Base-by-base conservation (phyloP, 371 early-diverging fungal genomes). In the Cokeromyces recurvatus region DNA sequence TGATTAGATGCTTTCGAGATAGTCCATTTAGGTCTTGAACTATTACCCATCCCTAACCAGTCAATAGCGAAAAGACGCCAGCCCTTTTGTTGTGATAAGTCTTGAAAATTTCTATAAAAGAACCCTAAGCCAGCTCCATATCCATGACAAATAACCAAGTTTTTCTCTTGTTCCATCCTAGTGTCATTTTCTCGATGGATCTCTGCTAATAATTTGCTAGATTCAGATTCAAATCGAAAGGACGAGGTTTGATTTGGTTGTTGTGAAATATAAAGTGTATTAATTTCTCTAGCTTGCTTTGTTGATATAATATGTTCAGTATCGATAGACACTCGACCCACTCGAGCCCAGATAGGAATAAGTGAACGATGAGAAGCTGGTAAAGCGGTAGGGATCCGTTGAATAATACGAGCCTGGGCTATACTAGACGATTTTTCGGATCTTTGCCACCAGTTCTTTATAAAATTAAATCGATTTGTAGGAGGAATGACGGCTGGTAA, bases 71-170 rank as follows among this genome's bases (percentile, higher is more conserved):
- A 91, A 14, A 92, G 51, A 37, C 85, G 78, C 59, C 81, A 86
- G 8, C 82, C 84, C 12, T 77, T 76, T 20, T 83, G 65, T 48
- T 81, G 71, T 37, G 79, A 75, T 17, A 96, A 64, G 37, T 72
- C 75, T 44, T 75, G 73, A 61, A 77, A 90, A 63, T 92, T 94
- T 52, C 87, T 68, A 66, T 84, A 94, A 64, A 86, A 96, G 61
- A 90, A 91, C 0, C 91, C 97, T 10, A 96, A 64, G 11, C 71
- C 97, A 14, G 89, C 89, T 19, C 95, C 95, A 60, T 85, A 96
- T 9, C 97, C 97, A 64, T 96, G 97, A 46, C 86, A 81, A 41
- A 94, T 72, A 3, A 94, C 94, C 27, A 94, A 62, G 41, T 74
- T 77, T 14, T n/a, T 9, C n/a, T 34, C 10, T 4, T 34, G 7